Evolutionary conservation across 768 basidiomycete species (phyloP), one percentile per base, ranked within the genome.

Genomic region (Amanita jacksonii): DNA sequence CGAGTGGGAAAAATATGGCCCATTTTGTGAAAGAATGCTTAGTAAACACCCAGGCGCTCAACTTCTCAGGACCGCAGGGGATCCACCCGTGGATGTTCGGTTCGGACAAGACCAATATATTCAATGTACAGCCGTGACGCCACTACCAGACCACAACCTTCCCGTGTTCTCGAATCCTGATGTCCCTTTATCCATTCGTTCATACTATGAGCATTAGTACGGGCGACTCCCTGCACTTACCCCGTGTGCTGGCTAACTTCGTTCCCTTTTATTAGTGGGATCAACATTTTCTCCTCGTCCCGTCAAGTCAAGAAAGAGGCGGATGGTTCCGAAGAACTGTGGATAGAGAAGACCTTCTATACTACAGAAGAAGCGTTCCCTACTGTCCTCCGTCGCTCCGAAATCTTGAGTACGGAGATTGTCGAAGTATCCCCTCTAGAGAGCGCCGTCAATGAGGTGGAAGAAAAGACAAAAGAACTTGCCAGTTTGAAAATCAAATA

Each of bases 1-100:
- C 55, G 90, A 91, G 55, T 91, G 87, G 90, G 93, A 98, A 64
- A 92, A 88, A 55, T 90, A 81, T 49, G 82, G 81, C 5, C 76
- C 84, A 2, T 90, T 86, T 66, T 89, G 88, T 62, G 91, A 97
- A 60, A 70, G 85, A 28, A 86, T 96, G 79, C 76, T 92, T 43
- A 83, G 79, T 61, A 94, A 93, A 58, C 87, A 91, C 61, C 82
- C 87, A 3, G 80, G 80, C 16, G 87, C 92, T 4, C 84, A 84
- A 46, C 61, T 96, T 8, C 63, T 94, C 37, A 86, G 82, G 56
- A 69, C 67, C 1, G 68, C 73, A 27, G 77, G 81, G 15, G 85
- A 93, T 38, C 88, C 92, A 3, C 72, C 82, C 9, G 81, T 81
- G 6, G 87, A 92, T 50, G 72, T 90, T 45, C 79, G 83, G 16